Evolutionary conservation across 805 yeast genomes (phyloP).

Genomic region (Blastobotrys peoriensis): DNA sequence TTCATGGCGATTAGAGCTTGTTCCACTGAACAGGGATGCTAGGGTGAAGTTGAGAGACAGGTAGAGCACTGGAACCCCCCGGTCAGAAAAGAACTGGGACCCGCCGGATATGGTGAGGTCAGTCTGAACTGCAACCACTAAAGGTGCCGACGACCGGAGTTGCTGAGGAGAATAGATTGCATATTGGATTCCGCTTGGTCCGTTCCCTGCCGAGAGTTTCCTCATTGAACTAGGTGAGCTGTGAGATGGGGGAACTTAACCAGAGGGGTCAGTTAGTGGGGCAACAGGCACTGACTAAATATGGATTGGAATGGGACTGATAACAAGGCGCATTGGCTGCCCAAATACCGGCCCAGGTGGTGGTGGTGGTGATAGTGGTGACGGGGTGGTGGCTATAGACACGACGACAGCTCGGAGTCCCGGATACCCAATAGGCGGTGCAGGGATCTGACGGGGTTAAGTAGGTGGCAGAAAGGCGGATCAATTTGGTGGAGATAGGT

Average conservation of each 20-base stretch:
- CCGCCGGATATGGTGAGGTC: background rate
- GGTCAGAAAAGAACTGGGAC: background rate
- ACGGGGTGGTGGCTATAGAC: too few species aligned
- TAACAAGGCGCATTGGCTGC: too few species aligned
- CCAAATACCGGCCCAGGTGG: too few species aligned
- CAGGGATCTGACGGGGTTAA: too few species aligned
- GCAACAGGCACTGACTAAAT: too few species aligned
- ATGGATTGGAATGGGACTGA: too few species aligned
- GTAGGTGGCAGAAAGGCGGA: too few species aligned
- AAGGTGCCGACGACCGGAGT: background rate
- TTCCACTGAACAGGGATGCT: background rate
- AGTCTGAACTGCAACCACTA: background rate
- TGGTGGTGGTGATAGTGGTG: too few species aligned
- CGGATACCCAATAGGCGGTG: too few species aligned
- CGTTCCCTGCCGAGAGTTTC: background rate
- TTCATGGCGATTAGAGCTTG: background rate
- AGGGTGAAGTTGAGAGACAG: background rate
- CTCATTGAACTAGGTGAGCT: slow-evolving; percentile 8
- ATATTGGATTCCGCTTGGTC: background rate
- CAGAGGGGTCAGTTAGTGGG: background rate
- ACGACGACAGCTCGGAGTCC: too few species aligned
- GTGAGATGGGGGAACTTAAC: background rate
- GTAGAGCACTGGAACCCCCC: background rate
- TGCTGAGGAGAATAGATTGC: background rate
- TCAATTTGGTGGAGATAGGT: too few species aligned